phyloP scores from a whole-genome alignment of 2,329 filamentous ascomycete species.

The Tympanopsis confertula region DNA sequence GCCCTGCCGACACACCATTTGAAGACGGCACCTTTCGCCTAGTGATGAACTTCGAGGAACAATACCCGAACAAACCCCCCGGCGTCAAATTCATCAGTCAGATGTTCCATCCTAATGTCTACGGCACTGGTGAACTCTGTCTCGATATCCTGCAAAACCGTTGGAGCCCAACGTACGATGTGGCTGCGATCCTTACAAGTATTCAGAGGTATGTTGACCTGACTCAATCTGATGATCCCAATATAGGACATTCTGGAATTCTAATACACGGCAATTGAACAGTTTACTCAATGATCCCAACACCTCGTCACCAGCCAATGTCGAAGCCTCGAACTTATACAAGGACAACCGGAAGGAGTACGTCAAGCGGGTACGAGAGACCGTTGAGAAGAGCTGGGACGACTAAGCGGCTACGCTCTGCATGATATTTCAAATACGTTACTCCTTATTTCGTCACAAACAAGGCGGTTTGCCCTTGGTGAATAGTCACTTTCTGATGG shows the following conservation, averaged over 20 bases:
- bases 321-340: constrained; percentile 95
- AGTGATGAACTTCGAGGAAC: constrained; percentile 98
- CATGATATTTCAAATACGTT: too few relatives aligned
- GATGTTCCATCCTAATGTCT: constrained; percentile 99
- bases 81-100: constrained; percentile 97
- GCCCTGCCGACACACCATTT: constrained; percentile 90
- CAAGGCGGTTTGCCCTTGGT: too few relatives aligned
- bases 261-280: not conserved
- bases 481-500: too few relatives aligned
- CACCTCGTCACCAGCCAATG: constrained; percentile 94
- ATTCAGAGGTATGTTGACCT: constrained; percentile 68
- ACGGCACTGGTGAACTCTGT: constrained; percentile 90
- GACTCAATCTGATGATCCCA: not conserved
- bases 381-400: constrained; percentile 99
- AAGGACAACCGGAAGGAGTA: constrained; percentile 98
- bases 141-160: constrained; percentile 94
- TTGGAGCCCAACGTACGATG: constrained; percentile 98
- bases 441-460: too few relatives aligned
- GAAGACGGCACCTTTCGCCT: constrained; percentile 96
- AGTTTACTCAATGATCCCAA: constrained; percentile 96
- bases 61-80: constrained; percentile 96
- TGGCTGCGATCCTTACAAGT: constrained; percentile 90
- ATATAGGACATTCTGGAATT: not conserved
- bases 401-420: constrained; percentile 54
- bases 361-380: constrained; percentile 86